These are phyloP conservation scores for Hammondia hammondi DNA, from an alignment of 169 alveolate genomes.

Conservation along the genomic window DNA sequence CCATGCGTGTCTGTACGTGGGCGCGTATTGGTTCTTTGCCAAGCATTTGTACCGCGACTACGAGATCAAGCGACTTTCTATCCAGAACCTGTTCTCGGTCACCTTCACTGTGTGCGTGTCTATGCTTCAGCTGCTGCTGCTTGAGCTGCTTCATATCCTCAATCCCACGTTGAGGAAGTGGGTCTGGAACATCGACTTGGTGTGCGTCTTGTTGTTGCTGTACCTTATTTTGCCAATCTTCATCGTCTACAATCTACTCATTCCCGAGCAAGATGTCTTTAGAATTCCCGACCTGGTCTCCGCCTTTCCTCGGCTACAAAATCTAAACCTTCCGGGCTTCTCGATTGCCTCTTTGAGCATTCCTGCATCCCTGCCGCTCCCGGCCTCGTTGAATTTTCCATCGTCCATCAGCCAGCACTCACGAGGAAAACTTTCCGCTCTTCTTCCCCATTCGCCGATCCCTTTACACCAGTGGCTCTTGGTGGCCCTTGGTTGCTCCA, in stretches of 20 bases:
- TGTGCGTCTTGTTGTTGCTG: slow-evolving; percentile 52
- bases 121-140: slow-evolving; percentile 67
- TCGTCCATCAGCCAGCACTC: background rate
- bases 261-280: slow-evolving; percentile 35
- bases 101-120: slow-evolving; percentile 59
- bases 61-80: slow-evolving; percentile 51
- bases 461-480: slow-evolving; percentile 34
- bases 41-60: slow-evolving; percentile 65
- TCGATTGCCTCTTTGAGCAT: background rate
- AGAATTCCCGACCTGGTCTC: slow-evolving; percentile 43
- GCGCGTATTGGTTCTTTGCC: slow-evolving; percentile 62
- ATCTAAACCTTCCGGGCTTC: background rate
- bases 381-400: slow-evolving; percentile 12
- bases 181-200: slow-evolving; percentile 57
- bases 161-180: slow-evolving; percentile 44
- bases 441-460: background rate
- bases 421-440: background rate
- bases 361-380: slow-evolving; percentile 11
- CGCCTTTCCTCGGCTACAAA: slow-evolving; percentile 27
- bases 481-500: slow-evolving; percentile 44
- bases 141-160: slow-evolving; percentile 64
- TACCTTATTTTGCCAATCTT: slow-evolving; percentile 59
- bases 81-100: slow-evolving; percentile 55
- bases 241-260: slow-evolving; percentile 42
- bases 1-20: slow-evolving; percentile 56